Evolutionary conservation across 805 yeast genomes (phyloP), one percentile per base, ranked within the genome.

Genomic region (Saccharomycopsis amapae): DNA sequence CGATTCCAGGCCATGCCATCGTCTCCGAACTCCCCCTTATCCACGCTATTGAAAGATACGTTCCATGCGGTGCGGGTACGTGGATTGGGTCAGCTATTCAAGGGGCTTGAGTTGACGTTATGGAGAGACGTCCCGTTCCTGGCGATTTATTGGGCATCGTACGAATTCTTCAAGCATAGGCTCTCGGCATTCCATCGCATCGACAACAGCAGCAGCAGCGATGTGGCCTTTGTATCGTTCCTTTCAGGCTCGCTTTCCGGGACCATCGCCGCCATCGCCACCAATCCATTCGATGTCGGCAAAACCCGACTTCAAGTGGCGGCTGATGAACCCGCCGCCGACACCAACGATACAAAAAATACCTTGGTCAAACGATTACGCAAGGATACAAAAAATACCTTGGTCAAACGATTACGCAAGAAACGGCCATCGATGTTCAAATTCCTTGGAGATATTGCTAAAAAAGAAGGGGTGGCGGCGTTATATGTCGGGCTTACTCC

Each of bases 71-170:
- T 86, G 4, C 60, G 64, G 32, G 50, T 58, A 1, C 69, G 71
- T 12, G 98, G 98, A 0, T 50, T 75, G 2, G 61, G 65, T 2
- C 73, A 87, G 0, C 61, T 93, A 17, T 93, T 88, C 71, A 80
- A 81, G 45, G 98, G 98, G 0, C 66, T 93, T 19, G 79, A 83
- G 34, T 72, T 93, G 33, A 93, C 98, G 0, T 69, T 93, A 13
- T 90, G 96, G 96, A 73, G 98, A 63, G 98, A 93, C 61, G 97
- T 90, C 0, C 98, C 98, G 1, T 93, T 93, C 61, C 82, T 94
- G 51, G 97, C 95, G 1, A 79, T 90, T 1, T 93, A 93, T 63
- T 93, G 98, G 98, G 76, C 86, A 9, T 73, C 82, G 4, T 87
- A 89, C 56, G 97, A 89, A 57, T 70, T 60, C 50, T 59, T 68